Percentiles rank a stretch among this genome's conserved stretches.
phyloP scores from a whole-genome alignment of 768 basidiomycete species.

The Lactifluus pinguis region DNA sequence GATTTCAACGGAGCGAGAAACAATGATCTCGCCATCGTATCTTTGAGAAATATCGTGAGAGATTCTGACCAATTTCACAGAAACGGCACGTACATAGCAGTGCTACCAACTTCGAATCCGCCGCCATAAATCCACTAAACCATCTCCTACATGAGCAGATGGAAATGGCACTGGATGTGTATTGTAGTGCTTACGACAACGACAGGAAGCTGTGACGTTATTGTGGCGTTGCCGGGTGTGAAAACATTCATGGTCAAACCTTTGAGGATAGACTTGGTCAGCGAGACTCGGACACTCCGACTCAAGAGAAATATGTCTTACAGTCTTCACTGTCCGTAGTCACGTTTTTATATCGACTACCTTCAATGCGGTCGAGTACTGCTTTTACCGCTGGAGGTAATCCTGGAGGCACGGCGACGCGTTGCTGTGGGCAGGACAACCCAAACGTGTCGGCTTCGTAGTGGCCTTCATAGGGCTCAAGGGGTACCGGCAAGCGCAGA shows the following conservation, averaged over 20 bases:
- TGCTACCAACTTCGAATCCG: not conserved
- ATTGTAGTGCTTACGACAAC: constrained; percentile 7
- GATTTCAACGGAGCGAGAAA: constrained; percentile 8
- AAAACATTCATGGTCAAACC: constrained; percentile 19
- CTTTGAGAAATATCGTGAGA: not conserved
- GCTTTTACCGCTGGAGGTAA: not conserved
- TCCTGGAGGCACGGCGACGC: constrained; percentile 3
- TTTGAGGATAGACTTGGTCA: constrained; percentile 1
- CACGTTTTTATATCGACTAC: constrained; percentile 10
- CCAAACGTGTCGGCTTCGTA: constrained; percentile 20
- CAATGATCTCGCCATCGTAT: constrained; percentile 9
- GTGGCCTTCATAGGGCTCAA: constrained; percentile 17
- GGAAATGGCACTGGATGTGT: no score
- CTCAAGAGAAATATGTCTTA: not conserved
- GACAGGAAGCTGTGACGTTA: constrained; percentile 12
- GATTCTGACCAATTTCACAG: not conserved
- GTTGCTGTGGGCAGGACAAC: constrained; percentile 23
- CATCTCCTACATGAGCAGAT: not conserved
- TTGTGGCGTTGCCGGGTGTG: not conserved
- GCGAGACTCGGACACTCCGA: not conserved
- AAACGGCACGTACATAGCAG: constrained; percentile 6
- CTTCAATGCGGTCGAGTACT: not conserved
- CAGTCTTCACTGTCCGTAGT: constrained; percentile 16
- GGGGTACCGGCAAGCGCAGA: constrained; percentile 17
- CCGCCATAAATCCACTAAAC: constrained; percentile 18